A percentile compares a stretch with the other conserved stretches of the same genome.
These are phyloP conservation scores for Parmelia sp. DNA, from an alignment of 495 filamentous ascomycete genomes.

Conservation along the genomic window DNA sequence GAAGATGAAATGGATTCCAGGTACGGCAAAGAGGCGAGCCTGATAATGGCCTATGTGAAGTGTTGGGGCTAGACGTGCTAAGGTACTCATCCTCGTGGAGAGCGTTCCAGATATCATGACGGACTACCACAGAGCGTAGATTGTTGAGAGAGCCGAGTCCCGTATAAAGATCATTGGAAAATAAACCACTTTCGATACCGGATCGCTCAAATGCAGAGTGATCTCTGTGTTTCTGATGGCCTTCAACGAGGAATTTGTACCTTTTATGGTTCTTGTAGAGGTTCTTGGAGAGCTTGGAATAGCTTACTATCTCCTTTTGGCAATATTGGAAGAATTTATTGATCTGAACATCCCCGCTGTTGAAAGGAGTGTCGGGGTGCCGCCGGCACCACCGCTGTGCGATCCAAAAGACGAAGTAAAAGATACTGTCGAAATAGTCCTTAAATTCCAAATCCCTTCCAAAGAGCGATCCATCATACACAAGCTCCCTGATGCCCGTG, in stretches of 20 bases:
- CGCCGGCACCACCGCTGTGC: too few species aligned
- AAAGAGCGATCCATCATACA: slow-evolving; percentile 7
- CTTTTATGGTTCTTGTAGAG: background rate
- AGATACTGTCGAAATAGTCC: background rate
- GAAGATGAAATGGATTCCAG: slow-evolving; percentile 13
- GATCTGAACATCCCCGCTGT: background rate
- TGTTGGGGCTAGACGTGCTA: background rate
- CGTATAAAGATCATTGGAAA: background rate
- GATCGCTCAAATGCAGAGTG: background rate
- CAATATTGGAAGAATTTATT: background rate
- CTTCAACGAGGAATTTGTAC: background rate
- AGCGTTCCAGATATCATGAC: background rate
- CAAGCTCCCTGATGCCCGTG: background rate
- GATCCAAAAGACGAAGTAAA: too few species aligned
- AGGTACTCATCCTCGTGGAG: background rate
- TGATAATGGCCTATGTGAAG: background rate
- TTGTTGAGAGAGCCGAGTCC: background rate
- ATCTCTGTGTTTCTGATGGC: background rate
- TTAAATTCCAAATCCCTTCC: background rate
- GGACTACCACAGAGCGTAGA: background rate
- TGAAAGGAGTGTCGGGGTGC: too few species aligned
- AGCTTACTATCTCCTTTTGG: background rate
- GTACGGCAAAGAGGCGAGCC: slow-evolving; percentile 6
- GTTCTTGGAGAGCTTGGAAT: background rate
- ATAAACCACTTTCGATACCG: background rate